Evolutionary conservation across 176 grass and related monocot genomes (phyloP), one percentile per base, ranked within the genome.

Genomic region (Microstegium vimineum): DNA sequence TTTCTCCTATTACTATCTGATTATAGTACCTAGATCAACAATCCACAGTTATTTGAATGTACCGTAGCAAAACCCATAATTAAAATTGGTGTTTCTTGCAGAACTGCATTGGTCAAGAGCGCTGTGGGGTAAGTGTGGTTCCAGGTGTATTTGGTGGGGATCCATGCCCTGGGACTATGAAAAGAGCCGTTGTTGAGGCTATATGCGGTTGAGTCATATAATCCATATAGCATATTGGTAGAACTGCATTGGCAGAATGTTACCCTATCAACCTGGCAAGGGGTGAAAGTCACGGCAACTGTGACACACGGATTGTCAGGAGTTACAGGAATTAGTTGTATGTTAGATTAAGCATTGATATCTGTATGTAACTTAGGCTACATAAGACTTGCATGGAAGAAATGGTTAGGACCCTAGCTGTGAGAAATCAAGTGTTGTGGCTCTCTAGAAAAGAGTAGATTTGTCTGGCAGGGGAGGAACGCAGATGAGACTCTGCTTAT

Each of bases 101-200:
- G 92, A 89, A 88, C n/a, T 98, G 95, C 69, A 42, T 98, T 10
- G 93, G 89, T 52, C 86, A 95, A 82, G 86, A 98, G 47, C 83
- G 74, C 5, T 98, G 95, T 12, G 80, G 71, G 10, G 85, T 98
- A 81, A 91, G 66, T 15, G 72, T 95, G 37, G 83, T 83, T 49
- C 84, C 92, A 4, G 79, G 88, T 69, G 89, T 93, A 57, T 98
- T 98, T 73, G 95, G 95, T 81, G 95, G 92, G 51, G 95, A 98
- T 74, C 95, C 95, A n/a, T 98, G 95, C 66, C 95, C 92, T n/a
- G 86, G 90, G 54, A 95, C 82, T 20, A 91, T 91, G 87, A 98
- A 98, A 84, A 94, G 90, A 52, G 81, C 88, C n/a, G 89, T 84
- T 20, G 90, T 98, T 67, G 95, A 98, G 81, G 95, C 87, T 71